These are phyloP conservation scores for Saccharomycopsis javanensis DNA, from an alignment of 805 yeast species.

Conservation along the genomic window DNA sequence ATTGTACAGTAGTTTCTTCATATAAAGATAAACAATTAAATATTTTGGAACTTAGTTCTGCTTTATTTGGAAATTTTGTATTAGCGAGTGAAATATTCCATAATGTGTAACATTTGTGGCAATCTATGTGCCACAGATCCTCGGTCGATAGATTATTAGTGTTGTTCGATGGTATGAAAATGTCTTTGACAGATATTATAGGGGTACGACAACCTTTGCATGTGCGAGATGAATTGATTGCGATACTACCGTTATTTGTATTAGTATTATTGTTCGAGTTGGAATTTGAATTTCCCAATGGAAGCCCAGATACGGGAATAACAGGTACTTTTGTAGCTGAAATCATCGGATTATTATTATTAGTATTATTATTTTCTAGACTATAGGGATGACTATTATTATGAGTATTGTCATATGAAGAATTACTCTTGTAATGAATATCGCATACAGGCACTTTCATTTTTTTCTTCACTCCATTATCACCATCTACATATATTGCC, in stretches of 20 bases:
- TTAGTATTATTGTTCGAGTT: conserved; percentile 95
- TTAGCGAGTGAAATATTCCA: conserved; percentile 71
- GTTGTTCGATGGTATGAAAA: conserved; percentile 19
- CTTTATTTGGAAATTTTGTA: conserved; percentile 45
- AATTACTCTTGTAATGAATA: conserved; percentile 76
- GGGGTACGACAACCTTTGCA: conserved; percentile 93
- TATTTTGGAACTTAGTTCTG: conserved; percentile 47
- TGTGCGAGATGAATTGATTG: no score
- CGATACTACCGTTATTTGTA: conserved; percentile 70
- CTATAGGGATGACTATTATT: background rate
- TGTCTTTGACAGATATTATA: conserved; percentile 29
- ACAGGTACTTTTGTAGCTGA: conserved; percentile 88
- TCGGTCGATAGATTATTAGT: conserved; percentile 91
- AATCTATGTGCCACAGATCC: conserved; percentile 98
- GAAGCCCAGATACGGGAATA: conserved; percentile 83
- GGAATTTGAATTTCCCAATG: conserved; percentile 84
- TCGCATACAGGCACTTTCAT: conserved; percentile 67
- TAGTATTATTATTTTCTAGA: background rate
- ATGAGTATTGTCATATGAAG: conserved; percentile 29
- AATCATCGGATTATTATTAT: background rate
- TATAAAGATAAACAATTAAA: conserved; percentile 84
- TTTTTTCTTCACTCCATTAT: conserved; percentile 25
- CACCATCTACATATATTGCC: conserved; percentile 28
- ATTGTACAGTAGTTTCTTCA: conserved; percentile 84
- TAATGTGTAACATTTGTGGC: conserved; percentile 94